phyloP scores from a whole-genome alignment of 768 basidiomycete genomes.

The Kwoniella europaea region DNA sequence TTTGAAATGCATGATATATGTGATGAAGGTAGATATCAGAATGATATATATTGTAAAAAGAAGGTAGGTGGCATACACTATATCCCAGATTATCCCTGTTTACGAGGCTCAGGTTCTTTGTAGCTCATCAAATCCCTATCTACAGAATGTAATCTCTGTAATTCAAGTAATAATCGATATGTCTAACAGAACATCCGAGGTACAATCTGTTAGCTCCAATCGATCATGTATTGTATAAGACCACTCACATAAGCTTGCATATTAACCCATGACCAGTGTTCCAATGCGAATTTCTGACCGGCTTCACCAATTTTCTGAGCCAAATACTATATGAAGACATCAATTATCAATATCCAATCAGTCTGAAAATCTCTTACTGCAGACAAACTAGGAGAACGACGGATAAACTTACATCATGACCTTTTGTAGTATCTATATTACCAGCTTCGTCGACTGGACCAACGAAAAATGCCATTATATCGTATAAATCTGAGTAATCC shows the following conservation, averaged over 20 bases:
- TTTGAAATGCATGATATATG: constrained; percentile 9
- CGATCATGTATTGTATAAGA: neutral
- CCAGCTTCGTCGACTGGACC: constrained; percentile 62
- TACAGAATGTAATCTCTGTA: constrained; percentile 44
- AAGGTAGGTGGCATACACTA: too few relatives aligned
- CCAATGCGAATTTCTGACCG: constrained; percentile 51
- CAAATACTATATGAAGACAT: too few relatives aligned
- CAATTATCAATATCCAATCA: too few relatives aligned
- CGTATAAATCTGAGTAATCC: constrained; percentile 72
- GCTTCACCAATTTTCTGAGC: constrained; percentile 56
- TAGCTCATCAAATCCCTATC: constrained; percentile 49
- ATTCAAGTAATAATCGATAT: constrained; percentile 53
- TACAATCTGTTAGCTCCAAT: too few relatives aligned
- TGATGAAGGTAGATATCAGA: neutral
- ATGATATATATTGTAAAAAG: too few relatives aligned
- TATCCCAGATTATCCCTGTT: neutral
- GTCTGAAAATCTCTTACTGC: too few relatives aligned
- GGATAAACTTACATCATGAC: constrained; percentile 66
- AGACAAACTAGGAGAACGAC: too few relatives aligned
- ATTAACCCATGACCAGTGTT: constrained; percentile 56
- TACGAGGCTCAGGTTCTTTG: constrained; percentile 20
- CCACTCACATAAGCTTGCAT: constrained; percentile 56
- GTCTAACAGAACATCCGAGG: constrained; percentile 27
- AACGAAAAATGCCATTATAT: constrained; percentile 74
- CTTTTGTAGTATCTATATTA: constrained; percentile 62